Evolutionary conservation across 306 rosid genomes (phyloP).

Genomic region (Prunus mongolica): DNA sequence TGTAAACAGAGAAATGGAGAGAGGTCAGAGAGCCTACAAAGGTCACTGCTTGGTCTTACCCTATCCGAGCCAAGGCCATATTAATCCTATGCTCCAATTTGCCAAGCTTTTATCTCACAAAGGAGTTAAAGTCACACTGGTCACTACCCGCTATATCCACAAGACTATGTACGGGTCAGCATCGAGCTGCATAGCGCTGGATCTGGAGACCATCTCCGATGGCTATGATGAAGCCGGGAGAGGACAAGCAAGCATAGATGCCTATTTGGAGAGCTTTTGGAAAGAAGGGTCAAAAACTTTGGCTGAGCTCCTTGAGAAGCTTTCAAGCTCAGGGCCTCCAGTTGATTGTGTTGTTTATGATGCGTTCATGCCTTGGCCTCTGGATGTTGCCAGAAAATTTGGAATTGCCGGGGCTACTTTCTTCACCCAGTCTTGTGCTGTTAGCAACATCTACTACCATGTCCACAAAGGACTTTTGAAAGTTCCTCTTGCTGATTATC

Average conservation of each 20-base stretch:
- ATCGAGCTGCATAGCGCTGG: not conserved
- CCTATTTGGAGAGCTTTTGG: constrained; percentile 17
- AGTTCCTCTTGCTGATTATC: constrained; percentile 26
- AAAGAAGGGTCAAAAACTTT: constrained; percentile 26
- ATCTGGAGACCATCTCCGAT: constrained; percentile 40
- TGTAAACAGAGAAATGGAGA: constrained; percentile 12
- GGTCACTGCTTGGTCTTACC: constrained; percentile 33
- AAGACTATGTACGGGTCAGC: not conserved
- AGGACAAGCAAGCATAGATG: not conserved
- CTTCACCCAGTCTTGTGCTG: constrained; percentile 31
- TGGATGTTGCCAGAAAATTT: constrained; percentile 37
- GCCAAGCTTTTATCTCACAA: constrained; percentile 35
- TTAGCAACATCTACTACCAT: constrained; percentile 26
- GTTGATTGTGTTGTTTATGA: constrained; percentile 40
- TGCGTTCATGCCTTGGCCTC: constrained; percentile 35
- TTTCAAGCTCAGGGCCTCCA: not conserved
- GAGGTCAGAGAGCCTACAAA: constrained; percentile 4
- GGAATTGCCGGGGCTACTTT: constrained; percentile 22
- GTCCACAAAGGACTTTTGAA: constrained; percentile 15
- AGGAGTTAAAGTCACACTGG: constrained; percentile 32
- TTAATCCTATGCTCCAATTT: constrained; percentile 42
- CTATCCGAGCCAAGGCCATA: constrained; percentile 46
- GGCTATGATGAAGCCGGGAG: constrained; percentile 32
- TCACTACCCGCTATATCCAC: constrained; percentile 17
- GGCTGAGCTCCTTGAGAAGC: constrained; percentile 26